These are phyloP conservation scores for Cnidoscolus chayamansa DNA, from an alignment of 441 rosid species.

Conservation along the genomic window DNA sequence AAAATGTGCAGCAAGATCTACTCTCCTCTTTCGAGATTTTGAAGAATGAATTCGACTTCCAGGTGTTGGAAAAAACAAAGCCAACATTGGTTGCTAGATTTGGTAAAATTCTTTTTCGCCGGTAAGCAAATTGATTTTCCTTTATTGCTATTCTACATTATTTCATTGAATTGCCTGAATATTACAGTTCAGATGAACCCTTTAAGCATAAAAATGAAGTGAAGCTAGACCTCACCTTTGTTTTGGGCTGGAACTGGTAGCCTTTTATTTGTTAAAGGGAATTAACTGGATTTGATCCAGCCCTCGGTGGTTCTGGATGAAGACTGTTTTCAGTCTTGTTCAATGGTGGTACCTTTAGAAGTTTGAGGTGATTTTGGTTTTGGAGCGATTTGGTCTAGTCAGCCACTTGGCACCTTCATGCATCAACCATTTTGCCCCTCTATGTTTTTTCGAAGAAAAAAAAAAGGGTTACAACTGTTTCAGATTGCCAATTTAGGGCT, in stretches of 20 bases:
- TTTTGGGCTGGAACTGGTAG: too few species aligned
- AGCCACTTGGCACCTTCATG: too few species aligned
- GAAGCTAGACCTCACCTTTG: neutral
- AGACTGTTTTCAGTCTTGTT: too few species aligned
- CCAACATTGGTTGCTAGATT: constrained; percentile 47
- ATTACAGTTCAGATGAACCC: neutral
- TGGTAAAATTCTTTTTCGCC: constrained; percentile 41
- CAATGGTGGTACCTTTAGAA: too few species aligned
- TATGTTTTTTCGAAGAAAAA: too few species aligned
- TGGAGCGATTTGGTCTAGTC: too few species aligned
- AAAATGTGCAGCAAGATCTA: constrained; percentile 41
- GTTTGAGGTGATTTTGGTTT: too few species aligned
- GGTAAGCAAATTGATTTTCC: constrained; percentile 30
- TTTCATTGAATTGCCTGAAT: neutral
- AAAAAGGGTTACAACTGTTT: too few species aligned
- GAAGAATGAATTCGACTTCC: constrained; percentile 30
- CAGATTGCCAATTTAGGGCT: neutral
- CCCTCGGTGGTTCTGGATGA: too few species aligned
- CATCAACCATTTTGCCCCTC: too few species aligned
- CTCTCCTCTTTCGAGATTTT: constrained; percentile 34
- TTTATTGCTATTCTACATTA: neutral
- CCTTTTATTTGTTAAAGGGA: too few species aligned
- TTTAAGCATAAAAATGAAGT: neutral
- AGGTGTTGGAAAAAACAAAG: constrained; percentile 32
- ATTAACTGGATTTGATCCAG: too few species aligned